Conservation (phyloP, 2,329 filamentous ascomycete species). For the Cladosporium halotolerans region DNA sequence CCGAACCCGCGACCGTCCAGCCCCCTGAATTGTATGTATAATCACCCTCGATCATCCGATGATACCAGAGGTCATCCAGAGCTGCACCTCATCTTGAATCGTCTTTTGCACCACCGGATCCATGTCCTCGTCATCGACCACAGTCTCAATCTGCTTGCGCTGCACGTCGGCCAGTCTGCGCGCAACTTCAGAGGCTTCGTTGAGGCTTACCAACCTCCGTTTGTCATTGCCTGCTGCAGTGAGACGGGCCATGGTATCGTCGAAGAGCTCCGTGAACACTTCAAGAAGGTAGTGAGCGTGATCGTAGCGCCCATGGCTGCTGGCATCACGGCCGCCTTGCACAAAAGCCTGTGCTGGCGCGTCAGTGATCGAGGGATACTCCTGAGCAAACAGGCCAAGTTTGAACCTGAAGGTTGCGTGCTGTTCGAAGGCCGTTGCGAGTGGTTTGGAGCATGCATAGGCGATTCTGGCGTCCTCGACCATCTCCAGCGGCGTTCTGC, state of each 20-base stretch:
- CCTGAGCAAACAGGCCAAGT: neutral
- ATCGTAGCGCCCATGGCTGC: conserved; percentile 10
- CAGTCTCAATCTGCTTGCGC: conserved; percentile 1
- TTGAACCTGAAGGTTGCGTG: neutral
- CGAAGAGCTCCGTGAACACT: no score
- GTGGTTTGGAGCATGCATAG: conserved; percentile 18
- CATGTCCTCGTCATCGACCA: neutral
- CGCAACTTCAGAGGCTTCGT: conserved; percentile 57
- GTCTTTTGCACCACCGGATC: no score
- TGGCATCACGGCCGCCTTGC: neutral
- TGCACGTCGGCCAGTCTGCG: conserved; percentile 25
- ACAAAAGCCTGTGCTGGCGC: neutral
- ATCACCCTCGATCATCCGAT: no score
- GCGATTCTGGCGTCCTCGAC: conserved; percentile 51
- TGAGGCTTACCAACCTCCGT: conserved; percentile 50
- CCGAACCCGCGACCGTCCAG: no score
- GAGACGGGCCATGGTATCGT: conserved; percentile 16
- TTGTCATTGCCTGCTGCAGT: conserved; percentile 30
- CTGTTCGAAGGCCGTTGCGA: neutral
- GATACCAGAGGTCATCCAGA: no score
- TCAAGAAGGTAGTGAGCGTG: conserved; percentile 34
- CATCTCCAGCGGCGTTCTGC: conserved; percentile 65
- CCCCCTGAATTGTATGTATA: no score
- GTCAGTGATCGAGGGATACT: conserved; percentile 12
- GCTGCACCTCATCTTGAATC: no score